phyloP scores from a whole-genome alignment of 768 basidiomycete species.

The Chlorophyllum brunneum region DNA sequence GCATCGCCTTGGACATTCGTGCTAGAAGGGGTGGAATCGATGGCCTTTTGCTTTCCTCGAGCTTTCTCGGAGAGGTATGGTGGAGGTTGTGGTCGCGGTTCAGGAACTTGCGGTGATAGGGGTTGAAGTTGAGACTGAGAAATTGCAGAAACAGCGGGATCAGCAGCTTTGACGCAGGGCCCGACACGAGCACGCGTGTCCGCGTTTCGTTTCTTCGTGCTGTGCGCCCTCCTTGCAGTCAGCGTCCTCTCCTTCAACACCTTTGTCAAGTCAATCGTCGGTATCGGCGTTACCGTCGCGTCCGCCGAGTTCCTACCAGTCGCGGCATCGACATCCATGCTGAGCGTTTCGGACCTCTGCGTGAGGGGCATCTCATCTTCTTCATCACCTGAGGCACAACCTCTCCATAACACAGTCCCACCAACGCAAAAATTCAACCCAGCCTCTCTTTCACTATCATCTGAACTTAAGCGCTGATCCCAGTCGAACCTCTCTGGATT shows the following conservation, averaged over 20 bases:
- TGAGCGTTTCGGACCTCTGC: neutral
- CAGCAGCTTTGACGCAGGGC: neutral
- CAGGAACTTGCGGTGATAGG: neutral
- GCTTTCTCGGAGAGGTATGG: constrained; percentile 9
- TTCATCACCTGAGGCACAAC: neutral
- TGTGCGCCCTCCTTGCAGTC: neutral
- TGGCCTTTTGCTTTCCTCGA: constrained; percentile 7
- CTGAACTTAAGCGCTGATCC: neutral
- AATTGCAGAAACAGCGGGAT: neutral
- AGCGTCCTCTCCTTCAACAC: constrained; percentile 1
- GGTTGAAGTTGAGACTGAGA: neutral
- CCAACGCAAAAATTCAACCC: neutral
- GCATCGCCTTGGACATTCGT: neutral
- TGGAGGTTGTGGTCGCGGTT: neutral
- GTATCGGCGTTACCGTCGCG: neutral
- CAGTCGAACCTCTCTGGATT: neutral
- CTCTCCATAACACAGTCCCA: neutral
- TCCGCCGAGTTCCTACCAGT: no score
- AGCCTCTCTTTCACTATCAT: neutral
- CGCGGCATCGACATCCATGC: no score
- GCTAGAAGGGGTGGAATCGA: neutral
- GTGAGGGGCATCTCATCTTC: neutral
- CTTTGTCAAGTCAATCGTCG: neutral
- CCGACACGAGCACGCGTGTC: no score
- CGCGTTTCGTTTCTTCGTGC: neutral